Percentiles rank a stretch among this genome's conserved stretches.
Conservation (phyloP, 805 yeast species). For the Jamesozyma rosinii region DNA sequence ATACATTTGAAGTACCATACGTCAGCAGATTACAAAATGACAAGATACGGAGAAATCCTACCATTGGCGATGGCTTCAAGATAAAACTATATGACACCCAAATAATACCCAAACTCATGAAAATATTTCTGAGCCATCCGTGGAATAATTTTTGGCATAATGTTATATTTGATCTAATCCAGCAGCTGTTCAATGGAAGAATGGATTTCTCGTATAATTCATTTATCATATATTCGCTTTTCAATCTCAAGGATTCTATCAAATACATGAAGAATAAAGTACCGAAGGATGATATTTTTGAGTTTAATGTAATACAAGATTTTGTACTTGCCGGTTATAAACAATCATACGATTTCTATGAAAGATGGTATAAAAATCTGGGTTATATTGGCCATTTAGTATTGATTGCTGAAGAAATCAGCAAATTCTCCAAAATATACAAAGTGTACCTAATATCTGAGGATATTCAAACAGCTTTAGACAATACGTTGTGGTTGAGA, state of each 20-base stretch:
- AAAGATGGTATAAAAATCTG: slow-evolving; percentile 51
- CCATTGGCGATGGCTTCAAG: slow-evolving; percentile 82
- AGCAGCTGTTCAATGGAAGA: slow-evolving; percentile 84
- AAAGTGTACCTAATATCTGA: slow-evolving; percentile 29
- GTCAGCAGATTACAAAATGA: slow-evolving; percentile 33
- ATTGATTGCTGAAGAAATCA: slow-evolving; percentile 89
- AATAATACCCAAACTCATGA: slow-evolving; percentile 56
- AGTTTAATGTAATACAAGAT: slow-evolving; percentile 50
- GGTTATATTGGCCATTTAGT: slow-evolving; percentile 98
- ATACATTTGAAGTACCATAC: slow-evolving; percentile 27
- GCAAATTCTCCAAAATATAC: slow-evolving; percentile 55
- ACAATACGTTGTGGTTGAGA: slow-evolving; percentile 21
- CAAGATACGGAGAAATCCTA: slow-evolving; percentile 46
- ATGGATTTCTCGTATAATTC: slow-evolving; percentile 80
- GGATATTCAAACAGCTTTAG: slow-evolving; percentile 19
- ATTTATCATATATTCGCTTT: slow-evolving; percentile 42
- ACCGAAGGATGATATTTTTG: slow-evolving; percentile 13
- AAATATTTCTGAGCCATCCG: slow-evolving; percentile 74
- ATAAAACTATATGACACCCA: slow-evolving; percentile 69
- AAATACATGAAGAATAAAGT: slow-evolving; percentile 6
- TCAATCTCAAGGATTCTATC: slow-evolving; percentile 16
- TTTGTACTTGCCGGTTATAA: slow-evolving; percentile 54
- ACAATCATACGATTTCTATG: slow-evolving; percentile 51
- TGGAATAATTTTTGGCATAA: slow-evolving; percentile 97
- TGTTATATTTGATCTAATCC: slow-evolving; percentile 92